phyloP scores from a whole-genome alignment of 495 filamentous ascomycete species.

The Penicillium egyptiacum region DNA sequence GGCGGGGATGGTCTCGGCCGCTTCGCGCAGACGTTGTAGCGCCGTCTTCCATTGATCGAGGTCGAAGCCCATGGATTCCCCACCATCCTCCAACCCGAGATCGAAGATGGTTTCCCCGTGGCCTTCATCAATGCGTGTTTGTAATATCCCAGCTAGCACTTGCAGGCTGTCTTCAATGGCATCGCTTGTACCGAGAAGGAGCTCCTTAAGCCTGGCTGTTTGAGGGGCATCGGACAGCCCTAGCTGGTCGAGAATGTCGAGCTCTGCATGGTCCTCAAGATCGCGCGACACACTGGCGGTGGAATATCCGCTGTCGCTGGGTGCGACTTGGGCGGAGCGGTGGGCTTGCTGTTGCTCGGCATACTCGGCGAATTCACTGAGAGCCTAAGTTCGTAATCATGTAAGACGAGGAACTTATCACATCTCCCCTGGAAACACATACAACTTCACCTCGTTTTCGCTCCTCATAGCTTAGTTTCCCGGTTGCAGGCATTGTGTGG shows the following conservation, averaged over 20 bases:
- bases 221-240: slow-evolving; percentile 75
- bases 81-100: slow-evolving; percentile 86
- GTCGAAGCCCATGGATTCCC: slow-evolving; percentile 83
- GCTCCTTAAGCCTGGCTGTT: slow-evolving; percentile 67
- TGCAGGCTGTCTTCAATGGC: slow-evolving; percentile 60
- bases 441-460: slow-evolving; percentile 83
- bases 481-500: slow-evolving; percentile 34
- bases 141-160: slow-evolving; percentile 60
- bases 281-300: slow-evolving; percentile 38
- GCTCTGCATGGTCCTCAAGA: slow-evolving; percentile 79
- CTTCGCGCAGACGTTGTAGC: slow-evolving; percentile 62
- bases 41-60: slow-evolving; percentile 79
- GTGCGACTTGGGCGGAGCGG: slow-evolving; percentile 46
- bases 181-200: slow-evolving; percentile 65
- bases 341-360: slow-evolving; percentile 90
- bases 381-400: slow-evolving; percentile 55
- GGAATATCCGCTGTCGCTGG: slow-evolving; percentile 47
- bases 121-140: slow-evolving; percentile 74
- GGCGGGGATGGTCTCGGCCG: slow-evolving; percentile 64
- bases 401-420: not conserved
- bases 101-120: slow-evolving; percentile 92
- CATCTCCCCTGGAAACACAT: slow-evolving; percentile 26
- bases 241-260: slow-evolving; percentile 87
- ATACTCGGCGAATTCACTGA: slow-evolving; percentile 97
- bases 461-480: slow-evolving; percentile 69